Evolutionary conservation across 768 basidiomycete genomes (phyloP), one percentile per base, ranked within the genome.

Genomic region (Pisolithus tinctorius): DNA sequence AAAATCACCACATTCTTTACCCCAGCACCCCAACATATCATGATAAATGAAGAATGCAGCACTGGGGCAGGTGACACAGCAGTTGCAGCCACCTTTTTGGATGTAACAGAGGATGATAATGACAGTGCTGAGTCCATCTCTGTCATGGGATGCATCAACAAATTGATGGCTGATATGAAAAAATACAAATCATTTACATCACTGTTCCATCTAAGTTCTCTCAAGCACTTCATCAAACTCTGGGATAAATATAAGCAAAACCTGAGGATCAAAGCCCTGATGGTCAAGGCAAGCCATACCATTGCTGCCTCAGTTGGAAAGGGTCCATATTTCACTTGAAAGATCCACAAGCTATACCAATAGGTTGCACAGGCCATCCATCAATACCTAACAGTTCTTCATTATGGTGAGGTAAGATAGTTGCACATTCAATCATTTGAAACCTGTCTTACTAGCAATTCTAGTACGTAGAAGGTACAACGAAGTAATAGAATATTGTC

Each of bases 131-230:
- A n/a, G n/a, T n/a, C n/a, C n/a, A n/a, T n/a, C n/a, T n/a, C 48
- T 26, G 30, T 51, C 25, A 9, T 45, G 6, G 34, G 45, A 20
- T 23, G 5, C 23, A 43, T 51, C 30, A 45, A 51, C 25, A 17
- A 38, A 37, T 43, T 51, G 7, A 51, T 45, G 10, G 30, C 13
- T 10, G 34, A 45, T 36, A 43, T 25, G 7, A 51, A 45, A 23
- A 45, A 45, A n/a, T 51, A 26, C 10, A 51, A 51, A 51, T 45
- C 50, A 51, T 51, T 51, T 39, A 45, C 50, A 43, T 51, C 36
- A 8, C 26, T 51, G 23, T n/a, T 51, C 27, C 17, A 51, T 27
- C 25, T 45, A 11, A 44, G 45, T 30, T 30, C 14, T 16, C 43
- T 51, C 50, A 51, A 46, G 23, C 45, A 46, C 17, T 50, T 50